These are phyloP conservation scores for Debaryomyces maramus DNA, from an alignment of 805 yeast genomes.

Conservation along the genomic window DNA sequence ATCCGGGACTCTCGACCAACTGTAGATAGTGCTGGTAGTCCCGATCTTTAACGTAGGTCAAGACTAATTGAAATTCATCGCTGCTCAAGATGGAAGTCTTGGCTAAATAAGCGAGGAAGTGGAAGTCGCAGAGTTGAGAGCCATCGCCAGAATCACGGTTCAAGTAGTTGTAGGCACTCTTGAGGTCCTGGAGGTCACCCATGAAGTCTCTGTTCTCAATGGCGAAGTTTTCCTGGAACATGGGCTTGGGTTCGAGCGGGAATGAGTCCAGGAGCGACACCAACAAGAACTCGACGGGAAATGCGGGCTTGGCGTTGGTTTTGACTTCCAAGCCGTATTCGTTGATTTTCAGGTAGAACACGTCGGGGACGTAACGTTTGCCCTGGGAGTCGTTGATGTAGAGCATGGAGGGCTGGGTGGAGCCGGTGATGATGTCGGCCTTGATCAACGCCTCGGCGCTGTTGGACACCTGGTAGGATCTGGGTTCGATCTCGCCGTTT, in stretches of 20 bases:
- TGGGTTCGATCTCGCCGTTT: constrained; percentile 84
- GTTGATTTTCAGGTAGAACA: constrained; percentile 78
- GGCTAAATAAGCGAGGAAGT: constrained; percentile 60
- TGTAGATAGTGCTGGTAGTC: constrained; percentile 47
- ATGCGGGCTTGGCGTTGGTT: constrained; percentile 83
- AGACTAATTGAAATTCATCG: constrained; percentile 52
- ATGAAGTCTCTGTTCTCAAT: constrained; percentile 77
- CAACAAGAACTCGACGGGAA: constrained; percentile 86
- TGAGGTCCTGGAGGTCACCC: constrained; percentile 71
- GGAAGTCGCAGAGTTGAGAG: constrained; percentile 64
- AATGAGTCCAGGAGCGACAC: constrained; percentile 93
- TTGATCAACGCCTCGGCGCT: constrained; percentile 84
- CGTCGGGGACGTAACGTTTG: constrained; percentile 89
- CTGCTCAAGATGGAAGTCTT: constrained; percentile 57
- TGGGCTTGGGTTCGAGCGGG: constrained; percentile 61
- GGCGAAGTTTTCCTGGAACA: constrained; percentile 59
- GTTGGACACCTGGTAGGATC: constrained; percentile 85
- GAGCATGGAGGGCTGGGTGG: constrained; percentile 87
- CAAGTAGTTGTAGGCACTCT: constrained; percentile 53
- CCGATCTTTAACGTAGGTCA: constrained; percentile 46
- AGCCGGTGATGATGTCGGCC: constrained; percentile 83
- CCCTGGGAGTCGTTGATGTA: constrained; percentile 73
- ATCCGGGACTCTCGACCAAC: constrained; percentile 65
- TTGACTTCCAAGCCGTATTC: constrained; percentile 90
- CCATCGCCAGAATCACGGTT: constrained; percentile 33